Conservation (phyloP, 2,329 filamentous ascomycete species). For the Curvularia eragrostidis region DNA sequence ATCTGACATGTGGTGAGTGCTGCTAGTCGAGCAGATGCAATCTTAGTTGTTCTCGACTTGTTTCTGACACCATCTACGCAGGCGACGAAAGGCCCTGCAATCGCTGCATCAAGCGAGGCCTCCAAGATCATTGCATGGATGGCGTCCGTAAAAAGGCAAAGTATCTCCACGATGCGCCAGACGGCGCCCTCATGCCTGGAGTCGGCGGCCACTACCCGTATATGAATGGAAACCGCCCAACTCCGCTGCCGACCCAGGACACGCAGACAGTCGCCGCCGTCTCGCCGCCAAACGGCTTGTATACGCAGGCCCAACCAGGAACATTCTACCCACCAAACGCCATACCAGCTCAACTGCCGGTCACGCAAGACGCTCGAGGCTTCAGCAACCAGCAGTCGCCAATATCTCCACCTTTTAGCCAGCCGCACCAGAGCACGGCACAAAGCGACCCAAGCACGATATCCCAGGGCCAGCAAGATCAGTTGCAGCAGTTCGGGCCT, state of each 20-base stretch:
- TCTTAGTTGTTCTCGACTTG: too few species aligned
- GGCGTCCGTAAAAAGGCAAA: constrained; percentile 98
- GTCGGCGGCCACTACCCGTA: constrained; percentile 72
- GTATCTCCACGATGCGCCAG: constrained; percentile 94
- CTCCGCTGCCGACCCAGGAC: constrained; percentile 38
- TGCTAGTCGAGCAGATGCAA: too few species aligned
- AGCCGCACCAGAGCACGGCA: constrained; percentile 56
- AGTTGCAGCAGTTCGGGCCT: constrained; percentile 57
- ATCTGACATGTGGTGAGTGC: constrained; percentile 98
- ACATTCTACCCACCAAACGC: constrained; percentile 53
- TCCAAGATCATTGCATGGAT: constrained; percentile 91
- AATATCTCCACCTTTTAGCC: constrained; percentile 74
- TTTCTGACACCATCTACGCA: constrained; percentile 58
- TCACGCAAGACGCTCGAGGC: constrained; percentile 54
- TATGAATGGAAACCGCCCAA: constrained; percentile 57
- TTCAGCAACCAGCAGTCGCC: constrained; percentile 75
- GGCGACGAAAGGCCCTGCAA: constrained; percentile 95
- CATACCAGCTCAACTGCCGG: constrained; percentile 49
- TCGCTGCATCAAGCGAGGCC: constrained; percentile 89
- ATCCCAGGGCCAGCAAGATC: constrained; percentile 47
- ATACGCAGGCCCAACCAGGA: constrained; percentile 47
- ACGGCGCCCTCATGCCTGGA: constrained; percentile 87
- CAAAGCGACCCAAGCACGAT: constrained; percentile 58
- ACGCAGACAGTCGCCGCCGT: constrained; percentile 32
- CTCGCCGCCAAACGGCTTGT: constrained; percentile 53